These are phyloP conservation scores for Parathielavia appendiculata DNA, from an alignment of 495 filamentous ascomycete species.

Conservation along the genomic window DNA sequence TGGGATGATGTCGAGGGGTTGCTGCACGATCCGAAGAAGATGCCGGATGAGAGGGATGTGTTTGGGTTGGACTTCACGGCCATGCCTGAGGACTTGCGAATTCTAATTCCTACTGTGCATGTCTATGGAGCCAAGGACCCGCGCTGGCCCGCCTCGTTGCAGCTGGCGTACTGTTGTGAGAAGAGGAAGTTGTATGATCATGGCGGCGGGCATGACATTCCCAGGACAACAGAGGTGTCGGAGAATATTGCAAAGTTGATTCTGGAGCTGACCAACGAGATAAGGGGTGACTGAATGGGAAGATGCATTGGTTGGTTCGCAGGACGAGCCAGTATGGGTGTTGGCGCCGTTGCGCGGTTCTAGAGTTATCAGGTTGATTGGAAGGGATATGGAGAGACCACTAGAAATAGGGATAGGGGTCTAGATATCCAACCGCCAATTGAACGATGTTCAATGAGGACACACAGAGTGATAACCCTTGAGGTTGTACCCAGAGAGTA, in stretches of 20 bases:
- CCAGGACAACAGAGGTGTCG: conserved; percentile 29
- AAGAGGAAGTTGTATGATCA: conserved; percentile 50
- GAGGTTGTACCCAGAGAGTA: too few species aligned
- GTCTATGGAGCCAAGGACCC: conserved; percentile 57
- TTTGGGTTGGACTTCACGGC: conserved; percentile 51
- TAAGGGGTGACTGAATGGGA: background rate
- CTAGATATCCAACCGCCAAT: too few species aligned
- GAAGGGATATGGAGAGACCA: too few species aligned
- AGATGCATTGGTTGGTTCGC: background rate
- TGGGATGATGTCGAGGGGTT: conserved; percentile 30
- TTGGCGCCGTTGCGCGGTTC: too few species aligned
- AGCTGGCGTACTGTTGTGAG: conserved; percentile 53
- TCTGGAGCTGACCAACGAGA: conserved; percentile 19
- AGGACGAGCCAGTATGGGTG: background rate
- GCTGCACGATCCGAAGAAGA: conserved; percentile 29
- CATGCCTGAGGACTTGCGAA: conserved; percentile 36
- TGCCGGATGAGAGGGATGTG: conserved; percentile 31
- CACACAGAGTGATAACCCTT: too few species aligned
- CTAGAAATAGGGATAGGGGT: too few species aligned
- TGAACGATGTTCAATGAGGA: too few species aligned
- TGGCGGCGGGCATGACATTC: conserved; percentile 51
- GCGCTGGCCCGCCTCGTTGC: conserved; percentile 48
- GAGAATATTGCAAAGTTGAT: conserved; percentile 26
- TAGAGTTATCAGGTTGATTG: too few species aligned
- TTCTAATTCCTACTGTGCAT: conserved; percentile 59